Base-by-base conservation (phyloP, 2,329 filamentous ascomycete genomes). In the Neofusicoccum sp. region DNA sequence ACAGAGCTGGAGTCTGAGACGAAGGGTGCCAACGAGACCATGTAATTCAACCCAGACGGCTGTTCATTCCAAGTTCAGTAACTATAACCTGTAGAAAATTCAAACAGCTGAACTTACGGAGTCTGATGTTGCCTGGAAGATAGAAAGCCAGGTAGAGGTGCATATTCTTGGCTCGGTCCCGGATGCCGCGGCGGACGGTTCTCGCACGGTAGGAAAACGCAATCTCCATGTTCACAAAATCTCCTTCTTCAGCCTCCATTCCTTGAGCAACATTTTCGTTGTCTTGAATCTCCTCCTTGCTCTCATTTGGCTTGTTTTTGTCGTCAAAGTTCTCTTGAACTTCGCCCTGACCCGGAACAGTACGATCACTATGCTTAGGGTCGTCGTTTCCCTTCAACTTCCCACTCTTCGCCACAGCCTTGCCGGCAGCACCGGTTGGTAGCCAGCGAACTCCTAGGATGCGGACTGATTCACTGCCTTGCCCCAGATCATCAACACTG, bases 201-300 rank as follows among this genome's bases (percentile, higher is more conserved):
- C 87, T 82, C 8, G 87, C 85, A 39, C 88, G 83, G 73, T 93
- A 93, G 1, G 90, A 87, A 69, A 93, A 89, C 0, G 88, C 89
- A 14, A 92, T 79, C 71, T 93, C 90, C 59, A 93, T 76, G 70
- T 93, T 93, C 73, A 92, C 83, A 69, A 92, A 92, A 66, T 92
- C 89, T 9, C 89, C 89, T 71, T 92, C 88, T 73, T 92, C 89
- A 2, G 88, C 89, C 68, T 90, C 87, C 87, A 91, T 89, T 1
- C 87, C 88, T 68, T 87, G 82, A 8, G 76, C 77, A 39, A 81
- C 71, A 41, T 77, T 75, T 61, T 77, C 66, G 43, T 71, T 66
- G 16, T 73, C 66, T 44, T 74, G 65, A 63, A 74, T 66, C 50
- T 69, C 66, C 8, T 69, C 65, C 3, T 68, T 71, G 8, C 74